Evolutionary conservation across 2,329 filamentous ascomycete genomes (phyloP).

Genomic region (Talaromyces islandicus): DNA sequence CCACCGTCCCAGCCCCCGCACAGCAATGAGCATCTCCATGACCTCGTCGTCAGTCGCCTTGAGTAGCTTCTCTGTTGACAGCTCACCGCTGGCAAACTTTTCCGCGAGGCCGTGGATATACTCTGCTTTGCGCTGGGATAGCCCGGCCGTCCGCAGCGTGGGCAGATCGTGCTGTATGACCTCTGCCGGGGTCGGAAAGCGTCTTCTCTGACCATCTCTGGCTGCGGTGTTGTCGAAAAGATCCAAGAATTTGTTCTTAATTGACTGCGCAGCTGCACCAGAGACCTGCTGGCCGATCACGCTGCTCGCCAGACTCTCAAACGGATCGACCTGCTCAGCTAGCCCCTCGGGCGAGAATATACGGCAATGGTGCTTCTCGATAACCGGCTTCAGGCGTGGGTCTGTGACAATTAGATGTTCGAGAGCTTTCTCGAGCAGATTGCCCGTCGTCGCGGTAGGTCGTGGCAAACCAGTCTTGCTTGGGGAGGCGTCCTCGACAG

Average conservation of each 20-base stretch:
- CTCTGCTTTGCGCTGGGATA: constrained; percentile 92
- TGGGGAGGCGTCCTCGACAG: constrained; percentile 29
- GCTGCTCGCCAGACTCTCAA: constrained; percentile 71
- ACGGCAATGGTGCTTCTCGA: constrained; percentile 69
- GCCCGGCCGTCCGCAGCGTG: constrained; percentile 71
- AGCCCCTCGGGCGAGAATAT: constrained; percentile 77
- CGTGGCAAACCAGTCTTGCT: constrained; percentile 33
- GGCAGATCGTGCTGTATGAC: constrained; percentile 61
- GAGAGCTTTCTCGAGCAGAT: constrained; percentile 68
- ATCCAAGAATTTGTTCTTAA: constrained; percentile 75
- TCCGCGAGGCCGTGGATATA: constrained; percentile 82
- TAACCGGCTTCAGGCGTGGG: constrained; percentile 61
- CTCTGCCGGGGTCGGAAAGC: constrained; percentile 70
- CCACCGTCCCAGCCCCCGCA: constrained; percentile 83
- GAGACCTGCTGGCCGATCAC: constrained; percentile 98
- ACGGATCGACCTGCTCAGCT: constrained; percentile 82
- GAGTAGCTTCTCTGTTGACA: constrained; percentile 69
- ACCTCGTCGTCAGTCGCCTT: constrained; percentile 80
- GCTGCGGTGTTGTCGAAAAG: constrained; percentile 51
- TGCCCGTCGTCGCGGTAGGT: constrained; percentile 58
- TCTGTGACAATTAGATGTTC: constrained; percentile 70
- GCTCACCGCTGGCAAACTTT: constrained; percentile 69
- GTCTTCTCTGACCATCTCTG: constrained; percentile 7
- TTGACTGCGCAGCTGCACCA: constrained; percentile 80
- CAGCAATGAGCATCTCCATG: constrained; percentile 72